Evolutionary conservation across 2,329 filamentous ascomycete species (phyloP).

Genomic region (Penicillium hesseltinei): DNA sequence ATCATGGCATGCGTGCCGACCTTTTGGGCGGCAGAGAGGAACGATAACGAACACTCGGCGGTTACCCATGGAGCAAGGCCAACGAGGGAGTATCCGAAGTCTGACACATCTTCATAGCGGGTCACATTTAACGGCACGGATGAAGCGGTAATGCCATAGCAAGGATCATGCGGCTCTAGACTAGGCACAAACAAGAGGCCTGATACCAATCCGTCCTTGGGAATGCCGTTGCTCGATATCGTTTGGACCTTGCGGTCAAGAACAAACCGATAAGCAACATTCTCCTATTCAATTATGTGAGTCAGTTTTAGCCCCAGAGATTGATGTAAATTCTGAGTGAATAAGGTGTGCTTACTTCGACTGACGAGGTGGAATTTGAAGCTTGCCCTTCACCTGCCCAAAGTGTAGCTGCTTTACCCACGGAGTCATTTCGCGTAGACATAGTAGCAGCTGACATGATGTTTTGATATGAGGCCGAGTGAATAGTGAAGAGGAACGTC

Average conservation of each 20-base stretch:
- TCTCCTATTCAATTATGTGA: constrained; percentile 22
- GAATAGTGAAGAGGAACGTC: not conserved
- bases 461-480: not conserved
- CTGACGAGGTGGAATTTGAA: constrained; percentile 32
- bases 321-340: constrained; percentile 1
- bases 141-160: constrained; percentile 60
- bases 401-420: constrained; percentile 35
- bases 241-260: constrained; percentile 65
- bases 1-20: constrained; percentile 60
- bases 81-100: constrained; percentile 68
- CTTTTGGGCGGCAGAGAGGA: constrained; percentile 62
- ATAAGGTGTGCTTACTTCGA: constrained; percentile 34
- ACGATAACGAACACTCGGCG: constrained; percentile 68
- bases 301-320: not conserved
- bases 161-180: constrained; percentile 58
- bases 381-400: constrained; percentile 36
- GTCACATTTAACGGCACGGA: constrained; percentile 75
- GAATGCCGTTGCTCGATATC: constrained; percentile 66
- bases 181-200: constrained; percentile 85
- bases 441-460: constrained; percentile 14
- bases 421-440: constrained; percentile 22
- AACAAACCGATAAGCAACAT: constrained; percentile 36
- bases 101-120: constrained; percentile 64
- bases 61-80: constrained; percentile 86
- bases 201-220: constrained; percentile 61